phyloP scores from a whole-genome alignment of 2,329 filamentous ascomycete genomes.

The Cercospora berteroae region DNA sequence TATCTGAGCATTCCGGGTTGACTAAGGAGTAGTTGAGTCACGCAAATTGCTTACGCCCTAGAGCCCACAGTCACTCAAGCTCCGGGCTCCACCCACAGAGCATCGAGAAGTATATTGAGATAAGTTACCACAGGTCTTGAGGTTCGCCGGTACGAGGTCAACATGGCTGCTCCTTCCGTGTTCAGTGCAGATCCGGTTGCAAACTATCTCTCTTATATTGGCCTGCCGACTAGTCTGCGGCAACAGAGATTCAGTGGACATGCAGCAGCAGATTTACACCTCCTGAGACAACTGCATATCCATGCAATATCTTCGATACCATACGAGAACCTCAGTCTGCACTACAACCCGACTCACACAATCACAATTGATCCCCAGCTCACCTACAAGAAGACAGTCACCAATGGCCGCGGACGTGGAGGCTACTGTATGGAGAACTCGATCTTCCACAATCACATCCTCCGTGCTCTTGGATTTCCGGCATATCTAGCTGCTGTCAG shows the following conservation, averaged over 20 bases:
- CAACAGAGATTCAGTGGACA: constrained; percentile 12
- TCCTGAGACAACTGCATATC: constrained; percentile 21
- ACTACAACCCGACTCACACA: constrained; percentile 50
- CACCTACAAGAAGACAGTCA: constrained; percentile 53
- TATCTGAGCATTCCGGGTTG: not conserved
- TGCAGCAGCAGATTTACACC: constrained; percentile 11
- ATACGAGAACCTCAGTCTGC: constrained; percentile 57
- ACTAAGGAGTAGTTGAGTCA: not conserved
- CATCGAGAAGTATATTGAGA: not conserved
- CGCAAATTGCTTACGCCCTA: not conserved
- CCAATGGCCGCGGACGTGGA: constrained; percentile 45
- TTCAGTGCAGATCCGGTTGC: constrained; percentile 13
- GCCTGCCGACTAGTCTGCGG: constrained; percentile 11
- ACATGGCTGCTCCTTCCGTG: constrained; percentile 2
- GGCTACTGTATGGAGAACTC: constrained; percentile 63
- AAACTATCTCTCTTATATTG: constrained; percentile 17
- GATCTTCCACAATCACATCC: constrained; percentile 50
- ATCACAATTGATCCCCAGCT: constrained; percentile 51
- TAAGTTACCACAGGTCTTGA: too few relatives aligned
- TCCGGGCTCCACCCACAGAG: not conserved
- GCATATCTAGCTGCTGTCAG: constrained; percentile 42
- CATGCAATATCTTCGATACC: constrained; percentile 46
- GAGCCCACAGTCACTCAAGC: not conserved
- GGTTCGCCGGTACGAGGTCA: too few relatives aligned
- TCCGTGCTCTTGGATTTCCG: constrained; percentile 52